Evolutionary conservation across 208 protist genomes (phyloP).

Genomic region (Trypanosoma brucei): DNA sequence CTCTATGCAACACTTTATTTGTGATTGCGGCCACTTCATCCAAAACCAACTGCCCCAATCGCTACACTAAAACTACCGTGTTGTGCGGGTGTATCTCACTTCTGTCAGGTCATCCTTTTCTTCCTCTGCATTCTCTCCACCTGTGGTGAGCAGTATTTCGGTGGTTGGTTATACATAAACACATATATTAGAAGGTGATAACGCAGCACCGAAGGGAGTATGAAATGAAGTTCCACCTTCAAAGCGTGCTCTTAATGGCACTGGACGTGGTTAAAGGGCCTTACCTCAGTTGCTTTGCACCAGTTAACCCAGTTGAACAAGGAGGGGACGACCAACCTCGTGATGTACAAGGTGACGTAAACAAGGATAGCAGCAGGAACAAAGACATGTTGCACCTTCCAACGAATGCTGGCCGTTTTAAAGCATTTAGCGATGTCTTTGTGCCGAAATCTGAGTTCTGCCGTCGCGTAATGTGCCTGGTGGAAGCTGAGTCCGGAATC

Average conservation of each 20-base stretch:
- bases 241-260: conserved; percentile 71
- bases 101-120: too few species aligned
- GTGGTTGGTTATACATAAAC: too few species aligned
- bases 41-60: too few species aligned
- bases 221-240: conserved; percentile 27
- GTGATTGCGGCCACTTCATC: too few species aligned
- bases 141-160: too few species aligned
- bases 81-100: too few species aligned
- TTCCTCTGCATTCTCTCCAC: too few species aligned
- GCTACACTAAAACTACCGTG: too few species aligned
- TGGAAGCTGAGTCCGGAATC: conserved; percentile 58
- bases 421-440: conserved; percentile 69
- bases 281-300: conserved; percentile 75
- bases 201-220: not conserved
- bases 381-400: not conserved
- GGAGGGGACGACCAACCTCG: not conserved
- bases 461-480: conserved; percentile 60
- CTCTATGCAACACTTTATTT: too few species aligned
- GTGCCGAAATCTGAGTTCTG: conserved; percentile 79
- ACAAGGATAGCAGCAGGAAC: conserved; percentile 3
- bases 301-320: conserved; percentile 27
- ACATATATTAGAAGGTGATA: too few species aligned
- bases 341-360: not conserved
- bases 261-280: conserved; percentile 80
- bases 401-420: conserved; percentile 2